Evolutionary conservation across 768 basidiomycete species (phyloP), one percentile per base, ranked within the genome.

Genomic region (Kwoniella dejecticola): DNA sequence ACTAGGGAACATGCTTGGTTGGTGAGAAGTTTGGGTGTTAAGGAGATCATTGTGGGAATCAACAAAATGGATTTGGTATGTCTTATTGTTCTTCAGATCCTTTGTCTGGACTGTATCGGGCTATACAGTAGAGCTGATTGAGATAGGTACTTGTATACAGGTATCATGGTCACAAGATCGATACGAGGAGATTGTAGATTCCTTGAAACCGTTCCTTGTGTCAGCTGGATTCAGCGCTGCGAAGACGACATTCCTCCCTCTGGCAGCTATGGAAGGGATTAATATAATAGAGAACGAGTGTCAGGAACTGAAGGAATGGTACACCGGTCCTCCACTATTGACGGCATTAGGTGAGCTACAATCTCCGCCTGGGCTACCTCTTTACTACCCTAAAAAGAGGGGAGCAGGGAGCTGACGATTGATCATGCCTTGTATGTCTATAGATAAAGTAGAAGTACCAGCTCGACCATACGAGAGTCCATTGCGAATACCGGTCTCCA

Each of bases 1-100:
- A 99, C 93, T 30, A 83, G 93, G 57, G 95, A 99, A 76, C 95
- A 99, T 79, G 82, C 97, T 2, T 79, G 96, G 40, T 85, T 99
- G 21, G 91, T 94, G 29, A 82, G 95, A 52, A 94, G 91, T 79
- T 82, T 99, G 10, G 95, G 95, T 21, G 92, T 97, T 23, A 84
- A 87, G 26, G 91, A 96, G 73, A 85, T 97, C 19, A 84, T 98
- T 21, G 88, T 95, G 15, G 93, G 93, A 0, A 83, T 99, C 60
- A 99, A 98, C 81, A 99, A 99, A 80, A 81, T 99, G 36, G 96
- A 99, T 76, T 85, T 88, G 79, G 94, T 92, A 56, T 54, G 83
- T 78, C 23, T 6, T 23, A 7, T 42, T 52, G 31, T 24, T n/a
- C n/a, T n/a, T 46, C 11, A 11, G 11, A 45, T 45, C n/a, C n/a